Base-by-base conservation (phyloP, 2,329 filamentous ascomycete species). In the Camptophora hylomeconis region DNA sequence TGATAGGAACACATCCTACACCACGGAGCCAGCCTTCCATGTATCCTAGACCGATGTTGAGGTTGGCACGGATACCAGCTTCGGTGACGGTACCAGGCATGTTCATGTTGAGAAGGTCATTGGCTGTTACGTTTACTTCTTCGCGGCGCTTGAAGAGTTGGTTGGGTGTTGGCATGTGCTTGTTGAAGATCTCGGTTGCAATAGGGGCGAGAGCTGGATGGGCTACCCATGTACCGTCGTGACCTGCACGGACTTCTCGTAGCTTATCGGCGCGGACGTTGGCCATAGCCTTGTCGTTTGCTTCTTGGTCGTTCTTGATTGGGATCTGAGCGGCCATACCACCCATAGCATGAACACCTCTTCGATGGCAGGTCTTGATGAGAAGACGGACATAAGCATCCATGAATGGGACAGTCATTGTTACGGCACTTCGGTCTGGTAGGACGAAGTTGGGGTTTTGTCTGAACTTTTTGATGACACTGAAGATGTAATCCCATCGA, bases 401-500 rank as follows among this genome's bases (percentile, higher is more conserved):
- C 89, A 98, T 95, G 62, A 98, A 98, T 8, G 89, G 89, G 2
- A 87, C 80, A 8, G 86, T 95, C 89, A 98, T 95, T 45, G 89
- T 98, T 31, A 98, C 83, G 37, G 73, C 69, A 31, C 77, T 77
- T 38, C 89, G 81, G 57, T 98, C 87, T 16, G 89, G 89, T 12
- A 98, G 76, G 33, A 95, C 75, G 53, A 95, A 95, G 61, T 78
- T 76, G 48, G 80, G 67, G 66, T 94, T 89, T 50, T 93, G 75
- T 53, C 89, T 82, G 79, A 95, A 93, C 60, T 92, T 93, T 72
- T 98, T 98, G 68, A 98, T 95, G 52, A 87, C 83, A 56, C 80
- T 89, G 70, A 98, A 98, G 63, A 98, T 95, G 69, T 98, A 98
- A 55, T 98, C 89, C 89, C 89, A 98, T 45, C 89, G 80, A 41